Conservation (phyloP, 148 eudicot genomes). For the Oxyria digyna region DNA sequence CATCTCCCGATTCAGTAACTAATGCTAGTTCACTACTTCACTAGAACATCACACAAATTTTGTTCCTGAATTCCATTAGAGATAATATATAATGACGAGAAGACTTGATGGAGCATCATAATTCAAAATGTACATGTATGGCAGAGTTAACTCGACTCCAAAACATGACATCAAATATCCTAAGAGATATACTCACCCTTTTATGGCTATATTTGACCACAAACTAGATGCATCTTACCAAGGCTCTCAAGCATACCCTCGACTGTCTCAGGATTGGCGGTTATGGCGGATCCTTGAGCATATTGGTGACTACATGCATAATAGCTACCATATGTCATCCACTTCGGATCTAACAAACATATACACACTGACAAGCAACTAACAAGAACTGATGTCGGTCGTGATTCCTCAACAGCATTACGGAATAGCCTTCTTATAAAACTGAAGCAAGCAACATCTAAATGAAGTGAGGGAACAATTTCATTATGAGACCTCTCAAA, state of each 20-base stretch:
- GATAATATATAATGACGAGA: background rate
- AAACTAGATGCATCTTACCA: slow-evolving; percentile 29
- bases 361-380: slow-evolving; percentile 79
- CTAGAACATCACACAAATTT: too few relatives aligned
- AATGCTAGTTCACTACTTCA: too few relatives aligned
- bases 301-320: slow-evolving; percentile 62
- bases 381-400: slow-evolving; percentile 88
- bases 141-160: background rate
- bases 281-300: slow-evolving; percentile 44
- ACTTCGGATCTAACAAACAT: slow-evolving; percentile 89
- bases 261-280: slow-evolving; percentile 67
- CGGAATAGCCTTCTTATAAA: slow-evolving; percentile 70
- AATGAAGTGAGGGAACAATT: background rate
- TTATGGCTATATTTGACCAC: background rate
- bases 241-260: slow-evolving; percentile 82
- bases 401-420: slow-evolving; percentile 82
- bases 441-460: slow-evolving; percentile 24
- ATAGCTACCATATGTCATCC: slow-evolving; percentile 55
- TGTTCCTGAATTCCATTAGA: background rate
- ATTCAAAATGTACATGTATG: background rate
- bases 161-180: background rate
- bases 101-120: background rate
- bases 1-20: too few relatives aligned
- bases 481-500: background rate
- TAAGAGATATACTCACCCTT: background rate